Conservation (phyloP, 306 rosid genomes). For the Trifolium fragiferum region DNA sequence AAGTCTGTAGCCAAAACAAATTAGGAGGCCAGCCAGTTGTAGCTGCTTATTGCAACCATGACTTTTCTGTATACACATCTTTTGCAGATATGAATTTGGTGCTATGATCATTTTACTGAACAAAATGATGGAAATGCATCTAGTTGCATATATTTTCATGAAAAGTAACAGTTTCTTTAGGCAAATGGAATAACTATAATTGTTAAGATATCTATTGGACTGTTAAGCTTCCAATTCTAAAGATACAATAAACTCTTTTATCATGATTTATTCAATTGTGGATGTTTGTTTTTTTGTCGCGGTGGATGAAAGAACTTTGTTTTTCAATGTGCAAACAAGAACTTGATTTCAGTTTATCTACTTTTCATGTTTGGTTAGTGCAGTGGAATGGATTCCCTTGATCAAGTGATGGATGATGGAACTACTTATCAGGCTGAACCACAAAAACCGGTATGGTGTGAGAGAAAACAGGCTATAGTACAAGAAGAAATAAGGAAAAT, state of each 20-base stretch:
- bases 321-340: neutral
- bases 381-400: slow-evolving; percentile 20
- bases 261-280: neutral
- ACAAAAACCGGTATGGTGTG: slow-evolving; percentile 53
- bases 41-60: neutral
- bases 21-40: neutral
- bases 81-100: neutral
- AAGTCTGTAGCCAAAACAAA: neutral
- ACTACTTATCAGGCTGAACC: slow-evolving; percentile 46
- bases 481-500: slow-evolving; percentile 65
- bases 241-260: neutral
- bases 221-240: neutral
- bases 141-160: neutral
- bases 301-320: neutral
- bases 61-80: neutral
- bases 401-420: slow-evolving; percentile 51
- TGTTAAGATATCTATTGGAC: neutral
- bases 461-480: slow-evolving; percentile 62
- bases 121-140: neutral
- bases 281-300: neutral
- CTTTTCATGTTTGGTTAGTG: neutral
- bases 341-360: neutral
- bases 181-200: neutral
- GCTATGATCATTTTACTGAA: neutral
- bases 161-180: neutral